Evolutionary conservation across 2,329 filamentous ascomycete species (phyloP), one percentile per base, ranked within the genome.

Genomic region (Talaromyces sp.): DNA sequence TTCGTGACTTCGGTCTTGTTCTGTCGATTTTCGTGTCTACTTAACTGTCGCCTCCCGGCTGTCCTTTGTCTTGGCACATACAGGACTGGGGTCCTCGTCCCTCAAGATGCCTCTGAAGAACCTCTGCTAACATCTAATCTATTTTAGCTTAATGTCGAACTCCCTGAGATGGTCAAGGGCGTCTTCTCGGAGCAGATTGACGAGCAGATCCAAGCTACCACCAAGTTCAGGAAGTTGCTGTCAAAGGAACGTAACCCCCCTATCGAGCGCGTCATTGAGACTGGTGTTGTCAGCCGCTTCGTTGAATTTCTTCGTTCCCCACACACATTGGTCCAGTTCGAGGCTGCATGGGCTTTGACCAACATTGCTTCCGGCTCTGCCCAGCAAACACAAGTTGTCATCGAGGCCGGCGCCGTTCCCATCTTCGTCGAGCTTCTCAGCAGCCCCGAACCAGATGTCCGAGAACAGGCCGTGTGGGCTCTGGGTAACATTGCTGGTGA

Each of bases 151-250:
- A 96, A 95, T 76, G 93, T 97, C 80, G 95, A 99, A 76, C 92
- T 99, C 69, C 95, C 95, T 70, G 89, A 95, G 81, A 99, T 99
- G 95, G 95, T 98, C 65, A 85, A 90, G 74, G 95, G 95, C 65
- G 95, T 99, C 73, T 98, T 99, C 82, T 99, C 95, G 67, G 94
- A 99, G 67, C 92, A 98, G 80, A 97, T 99, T 79, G 95, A 99
- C 75, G 86, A 90, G 69, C 95, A 99, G 81, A 99, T 99, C 70
- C 89, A 94, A 80, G 92, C 94, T 62, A 99, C 95, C 31, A 99
- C 95, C 69, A 97, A 96, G 79, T 99, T 99, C 85, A 86, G 95
- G 76, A 99, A 99, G 85, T 86, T 99, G 50, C 84, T 99, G 31
- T 97, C 92, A 68, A 99, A 99, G 83, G 95, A 99, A 83, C 91